A percentile compares a stretch with the other conserved stretches of the same genome.
Evolutionary conservation across 192 early-diverging fungal species (phyloP).

Genomic region (Podila horticola): DNA sequence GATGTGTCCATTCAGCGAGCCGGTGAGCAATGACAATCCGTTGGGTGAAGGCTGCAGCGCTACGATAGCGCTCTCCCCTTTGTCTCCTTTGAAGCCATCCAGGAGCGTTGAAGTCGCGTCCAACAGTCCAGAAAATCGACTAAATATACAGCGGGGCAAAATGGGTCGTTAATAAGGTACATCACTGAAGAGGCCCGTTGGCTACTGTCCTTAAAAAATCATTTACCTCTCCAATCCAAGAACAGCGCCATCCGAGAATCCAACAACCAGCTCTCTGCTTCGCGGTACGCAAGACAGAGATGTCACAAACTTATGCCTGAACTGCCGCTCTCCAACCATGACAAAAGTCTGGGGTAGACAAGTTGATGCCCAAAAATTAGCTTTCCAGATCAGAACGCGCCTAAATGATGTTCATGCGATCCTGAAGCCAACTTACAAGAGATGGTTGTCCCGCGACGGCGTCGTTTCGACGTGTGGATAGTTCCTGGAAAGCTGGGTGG

Average conservation of each 20-base stretch:
- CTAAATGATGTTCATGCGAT: not conserved
- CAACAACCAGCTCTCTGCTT: slow-evolving; percentile 33
- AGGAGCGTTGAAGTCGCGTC: slow-evolving; percentile 21
- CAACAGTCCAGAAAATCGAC: slow-evolving; percentile 22
- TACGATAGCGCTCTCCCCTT: slow-evolving; percentile 1
- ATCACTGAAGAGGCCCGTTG: not conserved
- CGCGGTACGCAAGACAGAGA: slow-evolving; percentile 20
- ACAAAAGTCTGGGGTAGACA: slow-evolving; percentile 28
- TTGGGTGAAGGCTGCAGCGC: slow-evolving; percentile 42
- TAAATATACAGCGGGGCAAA: not conserved
- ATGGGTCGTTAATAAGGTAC: not conserved
- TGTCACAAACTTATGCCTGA: slow-evolving; percentile 39
- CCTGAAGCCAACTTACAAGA: not conserved
- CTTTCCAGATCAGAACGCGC: too few relatives aligned
- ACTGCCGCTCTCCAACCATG: slow-evolving; percentile 35
- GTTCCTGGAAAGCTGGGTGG: slow-evolving; percentile 44
- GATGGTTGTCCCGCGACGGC: slow-evolving; percentile 40
- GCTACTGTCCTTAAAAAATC: not conserved
- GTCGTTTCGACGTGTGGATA: slow-evolving; percentile 44
- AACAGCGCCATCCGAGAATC: slow-evolving; percentile 47
- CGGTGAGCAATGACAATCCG: slow-evolving; percentile 11
- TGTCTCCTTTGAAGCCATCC: slow-evolving; percentile 22
- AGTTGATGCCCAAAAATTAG: not conserved
- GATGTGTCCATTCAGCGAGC: slow-evolving; percentile 25
- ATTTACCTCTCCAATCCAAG: slow-evolving; percentile 39